Base-by-base conservation (phyloP, 805 yeast species). In the Ogataea paraovalis region DNA sequence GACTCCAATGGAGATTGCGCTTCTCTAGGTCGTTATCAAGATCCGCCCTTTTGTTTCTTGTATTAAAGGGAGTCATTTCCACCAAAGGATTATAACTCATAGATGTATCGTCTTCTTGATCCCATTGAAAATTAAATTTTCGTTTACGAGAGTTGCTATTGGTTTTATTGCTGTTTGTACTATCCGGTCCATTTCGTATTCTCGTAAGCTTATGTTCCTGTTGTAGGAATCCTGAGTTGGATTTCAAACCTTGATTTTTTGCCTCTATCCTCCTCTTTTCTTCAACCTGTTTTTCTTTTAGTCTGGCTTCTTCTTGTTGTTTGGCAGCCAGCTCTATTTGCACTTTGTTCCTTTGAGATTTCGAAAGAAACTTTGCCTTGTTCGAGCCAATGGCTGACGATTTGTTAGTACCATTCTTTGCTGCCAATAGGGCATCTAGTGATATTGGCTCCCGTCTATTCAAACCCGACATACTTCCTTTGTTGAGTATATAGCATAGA, bases 101-200 rank as follows among this genome's bases (percentile, higher is more conserved):
- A 0, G 79, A 59, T 0, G 95, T 86, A 59, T 88, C 96, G 13
- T 86, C 94, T 0, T 71, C 70, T 1, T 66, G 69, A 48, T 75
- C 74, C 96, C 96, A 88, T 12, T 76, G 83, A 63, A 87, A 87
- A 9, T 72, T 70, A 64, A 85, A 87, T 54, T 74, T 75, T 22
- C 56, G 58, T 8, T 56, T 52, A 12, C 52, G 53, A 16, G 23
- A 37, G 4, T 36, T 37, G n/a, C 36, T 46, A 5, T n/a, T 20
- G 14, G 19, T 22, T 5, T 23, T 34, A 38, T 41, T 23, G 16
- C 12, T 4, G n/a, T n/a, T n/a, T n/a, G n/a, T n/a, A n/a, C n/a
- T n/a, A n/a, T n/a, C n/a, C n/a, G n/a, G n/a, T 22, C 21, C 33
- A 16, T 53, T 45, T 39, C 40, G 14, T 42, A 23, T n/a, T 28